phyloP scores from a whole-genome alignment of 805 yeast species.

The Metschnikowia lunata region DNA sequence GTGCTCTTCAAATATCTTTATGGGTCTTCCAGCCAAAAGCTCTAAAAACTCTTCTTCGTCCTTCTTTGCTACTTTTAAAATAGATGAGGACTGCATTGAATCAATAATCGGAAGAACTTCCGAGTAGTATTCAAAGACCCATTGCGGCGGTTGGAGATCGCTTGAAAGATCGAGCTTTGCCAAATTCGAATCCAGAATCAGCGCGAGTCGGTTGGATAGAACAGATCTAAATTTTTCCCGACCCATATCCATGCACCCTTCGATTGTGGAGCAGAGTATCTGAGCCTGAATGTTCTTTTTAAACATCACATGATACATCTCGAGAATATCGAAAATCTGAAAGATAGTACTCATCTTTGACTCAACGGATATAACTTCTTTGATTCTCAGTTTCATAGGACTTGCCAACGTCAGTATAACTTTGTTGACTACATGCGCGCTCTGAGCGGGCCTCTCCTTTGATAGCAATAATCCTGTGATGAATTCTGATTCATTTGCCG shows the following conservation, averaged over 20 bases:
- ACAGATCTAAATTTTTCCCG: conserved; percentile 26
- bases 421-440: conserved; percentile 40
- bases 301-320: conserved; percentile 69
- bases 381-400: conserved; percentile 61
- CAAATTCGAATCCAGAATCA: conserved; percentile 32
- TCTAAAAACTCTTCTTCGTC: conserved; percentile 34
- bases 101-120: conserved; percentile 59
- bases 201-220: conserved; percentile 27
- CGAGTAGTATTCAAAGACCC: conserved; percentile 64
- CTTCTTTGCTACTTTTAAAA: conserved; percentile 39
- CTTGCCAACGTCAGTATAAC: conserved; percentile 52
- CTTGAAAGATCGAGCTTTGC: conserved; percentile 41
- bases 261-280: conserved; percentile 22
- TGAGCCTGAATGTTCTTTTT: conserved; percentile 30
- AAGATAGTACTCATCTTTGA: conserved; percentile 50
- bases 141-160: conserved; percentile 78
- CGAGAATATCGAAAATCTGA: conserved; percentile 59
- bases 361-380: conserved; percentile 65
- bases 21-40: conserved; percentile 45
- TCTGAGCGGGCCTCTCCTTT: conserved; percentile 26
- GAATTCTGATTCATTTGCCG: conserved; percentile 83
- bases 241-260: conserved; percentile 22
- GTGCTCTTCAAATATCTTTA: conserved; percentile 35
- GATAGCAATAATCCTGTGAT: conserved; percentile 54
- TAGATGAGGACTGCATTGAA: conserved; percentile 26